Conservation (phyloP, 2,329 filamentous ascomycete genomes). For the Fusarium devonianum region DNA sequence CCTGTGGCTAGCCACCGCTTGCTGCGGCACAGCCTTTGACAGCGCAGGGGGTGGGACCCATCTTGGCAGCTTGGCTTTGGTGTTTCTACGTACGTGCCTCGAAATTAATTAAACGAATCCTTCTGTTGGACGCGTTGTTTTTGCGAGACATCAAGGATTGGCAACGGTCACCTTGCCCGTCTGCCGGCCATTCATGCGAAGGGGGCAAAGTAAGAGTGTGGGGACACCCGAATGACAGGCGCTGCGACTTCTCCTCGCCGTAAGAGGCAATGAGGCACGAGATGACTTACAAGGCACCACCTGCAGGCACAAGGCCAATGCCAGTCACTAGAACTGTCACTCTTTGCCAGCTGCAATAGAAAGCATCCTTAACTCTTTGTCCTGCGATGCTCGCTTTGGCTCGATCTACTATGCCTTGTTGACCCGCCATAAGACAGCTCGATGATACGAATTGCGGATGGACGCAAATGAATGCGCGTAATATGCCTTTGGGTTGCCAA, state of each 20-base stretch:
- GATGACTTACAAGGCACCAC: neutral
- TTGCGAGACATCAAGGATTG: neutral
- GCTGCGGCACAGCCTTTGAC: conserved; percentile 13
- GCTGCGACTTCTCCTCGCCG: neutral
- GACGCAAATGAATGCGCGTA: too few species aligned
- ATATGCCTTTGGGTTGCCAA: too few species aligned
- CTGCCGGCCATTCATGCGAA: neutral
- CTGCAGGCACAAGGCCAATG: too few species aligned
- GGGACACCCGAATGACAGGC: conserved; percentile 10
- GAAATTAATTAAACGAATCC: neutral
- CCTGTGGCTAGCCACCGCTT: conserved; percentile 9
- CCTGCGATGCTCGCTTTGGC: too few species aligned
- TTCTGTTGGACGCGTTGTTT: neutral
- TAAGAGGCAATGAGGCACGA: conserved; percentile 28
- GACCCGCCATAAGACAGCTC: conserved; percentile 1
- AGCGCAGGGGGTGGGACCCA: too few species aligned
- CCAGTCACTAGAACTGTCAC: too few species aligned
- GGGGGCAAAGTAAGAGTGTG: conserved; percentile 5
- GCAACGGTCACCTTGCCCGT: neutral
- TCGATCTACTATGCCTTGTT: too few species aligned
- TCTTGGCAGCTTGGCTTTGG: neutral
- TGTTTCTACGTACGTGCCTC: neutral
- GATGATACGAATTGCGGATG: neutral
- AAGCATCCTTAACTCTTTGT: too few species aligned
- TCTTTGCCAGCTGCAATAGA: too few species aligned